Base-by-base conservation (phyloP, 2,329 filamentous ascomycete species). In the Leptoxyphium fumago region DNA sequence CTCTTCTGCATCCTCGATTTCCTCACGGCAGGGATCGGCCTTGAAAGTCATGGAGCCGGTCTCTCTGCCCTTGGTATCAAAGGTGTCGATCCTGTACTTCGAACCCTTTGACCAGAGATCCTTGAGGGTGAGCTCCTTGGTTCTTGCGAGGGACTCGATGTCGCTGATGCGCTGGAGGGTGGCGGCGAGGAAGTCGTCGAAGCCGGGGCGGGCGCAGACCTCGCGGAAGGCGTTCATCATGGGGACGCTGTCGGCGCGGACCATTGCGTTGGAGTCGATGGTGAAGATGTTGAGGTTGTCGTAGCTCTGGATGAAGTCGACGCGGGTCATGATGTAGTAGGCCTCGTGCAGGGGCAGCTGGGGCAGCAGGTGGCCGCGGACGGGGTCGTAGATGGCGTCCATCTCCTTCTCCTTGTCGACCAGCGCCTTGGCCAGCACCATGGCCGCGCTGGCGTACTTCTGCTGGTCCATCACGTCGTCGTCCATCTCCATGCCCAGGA, bases 381-480 rank as follows among this genome's bases (percentile, higher is more conserved):
- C 67, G 0, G 71, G 64, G 60, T 87, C 74, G 58, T 86, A 89
- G 7, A 65, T 79, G 43, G 59, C 60, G 13, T 69, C 68, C 61
- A 70, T 70, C n/a, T 76, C 71, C 66, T 78, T 68, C 58, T 89
- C 84, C 53, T 77, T 75, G 47, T 94, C 83, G n/a, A 96, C 86
- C 6, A 98, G 77, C 1, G 87, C 87, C 53, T 83, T 82, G 15
- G 89, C 91, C 2, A 98, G 74, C 17, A 94, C 84, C 83, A 96
- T 94, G 32, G 91, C 87, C 10, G 86, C 88, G 10, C 87, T 84
- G 39, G 88, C 85, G 71, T 86, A 95, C 62, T 96, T 95, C 60
- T 96, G 87, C 63, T 95, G 84, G 58, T 95, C 86, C 81, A 96
- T 96, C 53, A 95, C 91, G 59, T 98, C 91, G 63, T 96, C 91